Base-by-base conservation (phyloP, 169 alveolate species). In the Plasmodium adleri region DNA sequence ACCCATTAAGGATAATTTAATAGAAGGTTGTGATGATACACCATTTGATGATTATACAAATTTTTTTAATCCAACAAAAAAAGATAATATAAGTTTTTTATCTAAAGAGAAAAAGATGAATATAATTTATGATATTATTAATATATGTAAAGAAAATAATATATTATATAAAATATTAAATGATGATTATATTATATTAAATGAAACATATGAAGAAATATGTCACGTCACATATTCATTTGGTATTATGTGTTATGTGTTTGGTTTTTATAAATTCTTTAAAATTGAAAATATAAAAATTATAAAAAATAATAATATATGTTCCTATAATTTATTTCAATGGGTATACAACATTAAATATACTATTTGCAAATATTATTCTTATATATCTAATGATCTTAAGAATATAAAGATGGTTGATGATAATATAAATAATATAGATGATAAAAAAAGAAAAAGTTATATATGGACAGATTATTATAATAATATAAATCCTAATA, bases 201-300 rank as follows among this genome's bases (percentile, higher is more conserved):
- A 66, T 59, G 64, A 67, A 17, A 78, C 89, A 8, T 78, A 78
- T 78, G 89, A 78, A 24, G 8, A 78, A 47, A 64, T 78, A 24
- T 78, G 89, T 58, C 62, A 78, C 43, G 47, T 78, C 1, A 78
- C 67, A 1, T 78, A 64, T 50, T 68, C 89, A 7, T 78, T 78
- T 24, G 74, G 89, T 5, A 70, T 78, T 12, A 13, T 78, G 67
- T 78, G 89, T 58, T 78, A 64, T 66, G 24, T 63, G 7, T 78
- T 49, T 70, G 89, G 66, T 26, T 78, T 78, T 52, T 71, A 78
- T 20, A 15, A 72, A 17, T 78, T 78, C 26, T 78, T 78, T 66
- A 78, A 70, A 39, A 78, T 78, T 15, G 66, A 49, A 45, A 78
- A 64, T 64, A 22, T 78, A 3, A 78, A 47, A 13, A 64, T 78